A percentile compares a stretch with the other conserved stretches of the same genome.
These are phyloP conservation scores for Boechera retrofracta DNA, from an alignment of 345 rosid genomes.

Conservation along the genomic window DNA sequence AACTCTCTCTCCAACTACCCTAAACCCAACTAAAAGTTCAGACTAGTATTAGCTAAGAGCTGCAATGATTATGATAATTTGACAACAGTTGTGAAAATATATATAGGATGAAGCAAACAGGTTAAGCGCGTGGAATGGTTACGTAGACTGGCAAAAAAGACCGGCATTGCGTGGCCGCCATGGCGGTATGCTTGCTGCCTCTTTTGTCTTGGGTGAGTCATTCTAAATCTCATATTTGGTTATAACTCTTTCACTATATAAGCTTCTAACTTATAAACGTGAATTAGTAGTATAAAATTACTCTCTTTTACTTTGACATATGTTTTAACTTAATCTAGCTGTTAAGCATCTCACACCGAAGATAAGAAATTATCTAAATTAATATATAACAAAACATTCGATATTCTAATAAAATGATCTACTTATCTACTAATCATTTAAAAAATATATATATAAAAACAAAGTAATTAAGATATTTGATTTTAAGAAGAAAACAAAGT, in stretches of 20 bases:
- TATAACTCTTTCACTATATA: neutral
- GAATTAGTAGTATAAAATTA: neutral
- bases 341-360: too few relatives aligned
- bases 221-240: conserved; percentile 5
- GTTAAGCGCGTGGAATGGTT: conserved; percentile 59
- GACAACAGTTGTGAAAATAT: neutral
- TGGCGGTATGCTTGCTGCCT: conserved; percentile 85
- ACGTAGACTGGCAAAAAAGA: conserved; percentile 70
- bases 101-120: conserved; percentile 58
- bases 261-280: neutral
- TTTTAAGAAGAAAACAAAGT: too few relatives aligned
- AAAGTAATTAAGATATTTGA: neutral
- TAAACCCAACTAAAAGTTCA: conserved; percentile 6
- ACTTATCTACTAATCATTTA: neutral
- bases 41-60: neutral
- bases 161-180: conserved; percentile 67
- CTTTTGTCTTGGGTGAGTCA: conserved; percentile 71
- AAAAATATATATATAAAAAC: neutral
- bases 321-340: neutral
- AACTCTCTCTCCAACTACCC: neutral
- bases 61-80: neutral
- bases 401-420: neutral
- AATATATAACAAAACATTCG: neutral
- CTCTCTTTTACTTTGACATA: neutral
- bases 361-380: neutral